These are phyloP conservation scores for Alternaria triticimaculans DNA, from an alignment of 2,329 filamentous ascomycete species.

Conservation along the genomic window DNA sequence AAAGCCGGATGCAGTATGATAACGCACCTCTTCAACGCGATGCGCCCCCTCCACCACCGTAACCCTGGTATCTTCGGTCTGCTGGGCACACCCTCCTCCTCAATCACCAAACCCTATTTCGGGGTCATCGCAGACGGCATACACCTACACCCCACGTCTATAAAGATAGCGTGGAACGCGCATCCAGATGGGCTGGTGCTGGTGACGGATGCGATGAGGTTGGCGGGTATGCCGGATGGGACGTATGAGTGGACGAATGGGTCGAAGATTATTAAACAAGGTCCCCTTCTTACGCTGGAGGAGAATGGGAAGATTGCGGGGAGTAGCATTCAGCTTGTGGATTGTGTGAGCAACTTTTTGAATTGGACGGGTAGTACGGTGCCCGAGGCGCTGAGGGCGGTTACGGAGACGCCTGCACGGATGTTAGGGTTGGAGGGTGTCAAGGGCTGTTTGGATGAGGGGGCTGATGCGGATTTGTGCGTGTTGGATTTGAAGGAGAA, in stretches of 20 bases:
- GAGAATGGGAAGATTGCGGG: constrained; percentile 66
- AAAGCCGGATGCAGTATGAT: constrained; percentile 81
- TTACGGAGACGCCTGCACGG: constrained; percentile 76
- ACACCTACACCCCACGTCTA: constrained; percentile 84
- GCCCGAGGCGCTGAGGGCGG: constrained; percentile 72
- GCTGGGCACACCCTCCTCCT: constrained; percentile 61
- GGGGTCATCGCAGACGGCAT: constrained; percentile 91
- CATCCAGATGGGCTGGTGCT: constrained; percentile 86
- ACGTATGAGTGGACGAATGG: constrained; percentile 85
- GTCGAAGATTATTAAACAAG: constrained; percentile 71
- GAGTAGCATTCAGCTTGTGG: constrained; percentile 74
- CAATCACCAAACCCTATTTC: constrained; percentile 71
- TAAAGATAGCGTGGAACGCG: constrained; percentile 88
- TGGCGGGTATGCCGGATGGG: constrained; percentile 83
- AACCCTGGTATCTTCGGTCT: constrained; percentile 91
- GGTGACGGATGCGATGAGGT: constrained; percentile 90
- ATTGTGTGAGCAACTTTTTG: constrained; percentile 83
- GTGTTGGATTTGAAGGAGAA: constrained; percentile 66
- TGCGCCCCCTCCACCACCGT: constrained; percentile 87
- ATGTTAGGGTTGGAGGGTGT: constrained; percentile 73
- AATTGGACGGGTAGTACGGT: constrained; percentile 74
- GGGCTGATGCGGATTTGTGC: constrained; percentile 64
- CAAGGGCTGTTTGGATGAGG: constrained; percentile 65
- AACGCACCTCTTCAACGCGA: constrained; percentile 93
- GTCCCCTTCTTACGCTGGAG: constrained; percentile 75